These are phyloP conservation scores for Kandelia obovata DNA, from an alignment of 345 rosid species.

Conservation along the genomic window DNA sequence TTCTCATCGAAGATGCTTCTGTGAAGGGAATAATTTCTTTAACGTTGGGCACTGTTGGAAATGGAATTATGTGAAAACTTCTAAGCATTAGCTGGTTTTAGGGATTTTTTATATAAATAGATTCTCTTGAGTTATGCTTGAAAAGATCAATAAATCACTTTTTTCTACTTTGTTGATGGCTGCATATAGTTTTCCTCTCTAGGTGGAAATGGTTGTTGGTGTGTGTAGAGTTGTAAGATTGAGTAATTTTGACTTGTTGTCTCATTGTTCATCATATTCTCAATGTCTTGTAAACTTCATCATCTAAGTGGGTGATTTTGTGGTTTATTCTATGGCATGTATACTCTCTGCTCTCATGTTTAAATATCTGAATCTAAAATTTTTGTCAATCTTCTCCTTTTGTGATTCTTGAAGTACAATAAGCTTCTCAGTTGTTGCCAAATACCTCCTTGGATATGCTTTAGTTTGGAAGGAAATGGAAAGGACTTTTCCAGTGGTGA, in stretches of 20 bases:
- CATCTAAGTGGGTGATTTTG: not conserved
- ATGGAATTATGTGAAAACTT: not conserved
- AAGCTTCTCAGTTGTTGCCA: conserved; percentile 61
- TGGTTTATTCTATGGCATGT: not conserved
- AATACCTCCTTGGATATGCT: conserved; percentile 86
- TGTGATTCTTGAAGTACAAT: conserved; percentile 50
- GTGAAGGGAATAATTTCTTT: no score
- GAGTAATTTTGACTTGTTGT: no score
- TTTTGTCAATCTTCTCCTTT: conserved; percentile 13
- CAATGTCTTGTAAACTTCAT: no score
- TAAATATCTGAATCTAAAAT: conserved; percentile 8
- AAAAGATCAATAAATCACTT: not conserved
- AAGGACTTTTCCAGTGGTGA: conserved; percentile 46
- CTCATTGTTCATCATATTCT: no score
- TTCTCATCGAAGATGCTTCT: not conserved
- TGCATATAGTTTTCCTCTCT: not conserved
- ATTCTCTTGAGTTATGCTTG: not conserved
- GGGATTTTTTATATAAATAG: not conserved
- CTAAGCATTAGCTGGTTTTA: not conserved
- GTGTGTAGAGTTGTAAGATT: not conserved
- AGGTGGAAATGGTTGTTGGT: not conserved
- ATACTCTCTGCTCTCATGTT: not conserved
- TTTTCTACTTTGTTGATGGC: not conserved
- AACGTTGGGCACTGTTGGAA: no score
- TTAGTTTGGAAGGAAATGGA: conserved; percentile 69